A percentile compares a stretch with the other conserved stretches of the same genome.
These are phyloP conservation scores for Pezicula carpinea DNA, from an alignment of 2,329 filamentous ascomycete genomes.

Conservation along the genomic window DNA sequence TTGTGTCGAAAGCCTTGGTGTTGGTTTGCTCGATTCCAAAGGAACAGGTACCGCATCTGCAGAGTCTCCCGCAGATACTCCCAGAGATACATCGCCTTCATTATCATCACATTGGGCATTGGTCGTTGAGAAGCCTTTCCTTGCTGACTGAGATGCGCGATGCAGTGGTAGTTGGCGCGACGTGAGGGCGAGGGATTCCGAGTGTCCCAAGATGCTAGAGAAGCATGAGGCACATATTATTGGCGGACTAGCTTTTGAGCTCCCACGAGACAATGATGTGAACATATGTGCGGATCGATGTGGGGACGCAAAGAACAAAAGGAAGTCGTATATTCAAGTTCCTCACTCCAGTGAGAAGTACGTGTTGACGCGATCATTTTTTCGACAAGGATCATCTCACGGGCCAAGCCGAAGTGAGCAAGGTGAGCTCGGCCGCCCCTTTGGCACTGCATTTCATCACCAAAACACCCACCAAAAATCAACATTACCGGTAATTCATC, in stretches of 20 bases:
- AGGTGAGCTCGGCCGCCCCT: too few relatives aligned
- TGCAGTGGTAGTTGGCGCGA: not conserved
- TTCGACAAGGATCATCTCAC: too few relatives aligned
- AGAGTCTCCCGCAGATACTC: too few relatives aligned
- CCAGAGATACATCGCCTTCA: too few relatives aligned
- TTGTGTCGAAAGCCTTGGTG: too few relatives aligned
- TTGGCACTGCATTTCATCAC: too few relatives aligned
- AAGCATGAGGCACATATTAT: conserved; percentile 22
- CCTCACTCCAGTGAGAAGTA: not conserved
- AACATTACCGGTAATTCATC: too few relatives aligned
- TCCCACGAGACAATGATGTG: conserved; percentile 18
- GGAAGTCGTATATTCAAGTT: not conserved
- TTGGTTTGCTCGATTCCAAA: too few relatives aligned
- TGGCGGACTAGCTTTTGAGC: conserved; percentile 11
- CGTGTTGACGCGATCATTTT: too few relatives aligned
- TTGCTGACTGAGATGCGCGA: not conserved
- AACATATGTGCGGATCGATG: conserved; percentile 14
- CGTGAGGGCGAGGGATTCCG: conserved; percentile 3
- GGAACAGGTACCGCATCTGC: too few relatives aligned
- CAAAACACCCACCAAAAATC: too few relatives aligned
- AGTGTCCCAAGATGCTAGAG: conserved; percentile 7
- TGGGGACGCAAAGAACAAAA: not conserved
- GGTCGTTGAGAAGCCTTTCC: not conserved
- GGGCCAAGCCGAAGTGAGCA: too few relatives aligned
- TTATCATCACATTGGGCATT: not conserved